These are phyloP conservation scores for Trichoderma hamatum DNA, from an alignment of 2,329 filamentous ascomycete genomes.

Conservation along the genomic window DNA sequence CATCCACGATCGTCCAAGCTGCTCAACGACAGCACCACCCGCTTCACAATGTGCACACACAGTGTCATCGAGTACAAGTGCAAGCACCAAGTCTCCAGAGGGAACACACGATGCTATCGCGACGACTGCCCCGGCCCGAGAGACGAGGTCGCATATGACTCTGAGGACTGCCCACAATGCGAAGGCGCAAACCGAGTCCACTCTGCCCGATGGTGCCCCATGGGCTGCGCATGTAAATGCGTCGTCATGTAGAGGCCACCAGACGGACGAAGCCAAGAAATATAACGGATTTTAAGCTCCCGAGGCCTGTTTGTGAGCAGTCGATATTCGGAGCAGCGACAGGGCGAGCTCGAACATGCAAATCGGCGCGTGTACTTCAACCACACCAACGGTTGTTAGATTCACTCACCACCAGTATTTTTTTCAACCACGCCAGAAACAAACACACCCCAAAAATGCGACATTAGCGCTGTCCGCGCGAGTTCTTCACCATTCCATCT, in stretches of 20 bases:
- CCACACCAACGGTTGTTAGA: neutral
- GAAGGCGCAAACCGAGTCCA: slow-evolving; percentile 37
- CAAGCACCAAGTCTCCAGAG: slow-evolving; percentile 42
- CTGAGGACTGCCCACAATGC: slow-evolving; percentile 42
- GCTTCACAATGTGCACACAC: slow-evolving; percentile 40
- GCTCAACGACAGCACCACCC: neutral
- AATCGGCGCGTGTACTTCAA: neutral
- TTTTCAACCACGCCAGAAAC: neutral
- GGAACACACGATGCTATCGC: slow-evolving; percentile 42
- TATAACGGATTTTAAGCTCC: neutral
- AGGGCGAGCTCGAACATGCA: neutral
- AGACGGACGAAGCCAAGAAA: neutral
- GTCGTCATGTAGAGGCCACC: slow-evolving; percentile 32
- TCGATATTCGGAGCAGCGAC: neutral
- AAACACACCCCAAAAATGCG: neutral
- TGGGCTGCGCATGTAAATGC: slow-evolving; percentile 37
- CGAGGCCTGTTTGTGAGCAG: neutral
- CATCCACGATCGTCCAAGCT: slow-evolving; percentile 6
- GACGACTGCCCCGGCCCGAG: slow-evolving; percentile 38
- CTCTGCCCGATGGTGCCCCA: slow-evolving; percentile 44
- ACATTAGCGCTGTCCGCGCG: neutral
- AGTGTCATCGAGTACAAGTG: slow-evolving; percentile 42
- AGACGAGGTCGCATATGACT: slow-evolving; percentile 38
- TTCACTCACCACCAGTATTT: neutral
- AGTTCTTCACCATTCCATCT: neutral